phyloP scores from a whole-genome alignment of 192 early-diverging fungal genomes.

The Chytriomyces hyalinus region DNA sequence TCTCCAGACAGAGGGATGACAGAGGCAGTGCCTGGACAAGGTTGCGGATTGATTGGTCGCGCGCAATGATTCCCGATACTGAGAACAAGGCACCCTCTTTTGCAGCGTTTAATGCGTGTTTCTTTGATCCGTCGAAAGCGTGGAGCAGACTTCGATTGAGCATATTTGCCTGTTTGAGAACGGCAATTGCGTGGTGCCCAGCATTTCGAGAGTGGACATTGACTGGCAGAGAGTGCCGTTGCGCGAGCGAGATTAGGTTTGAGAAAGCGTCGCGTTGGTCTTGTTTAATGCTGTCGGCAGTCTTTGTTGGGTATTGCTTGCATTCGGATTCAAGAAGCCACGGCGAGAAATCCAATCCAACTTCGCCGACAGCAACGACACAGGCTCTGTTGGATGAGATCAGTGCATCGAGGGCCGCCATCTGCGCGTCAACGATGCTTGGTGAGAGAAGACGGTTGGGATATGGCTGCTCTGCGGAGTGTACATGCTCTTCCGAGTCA shows the following conservation, averaged over 20 bases:
- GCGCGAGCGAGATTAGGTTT: conserved; percentile 41
- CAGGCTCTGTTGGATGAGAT: conserved; percentile 17
- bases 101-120: conserved; percentile 44
- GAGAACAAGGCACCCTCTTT: conserved; percentile 40
- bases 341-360: conserved; percentile 57
- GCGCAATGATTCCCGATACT: conserved; percentile 43
- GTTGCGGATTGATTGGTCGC: conserved; percentile 35
- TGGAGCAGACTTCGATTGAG: conserved; percentile 44
- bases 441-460: background rate
- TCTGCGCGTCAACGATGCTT: conserved; percentile 1
- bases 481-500: background rate
- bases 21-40: conserved; percentile 48
- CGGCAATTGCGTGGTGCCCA: conserved; percentile 53
- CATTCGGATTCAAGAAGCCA: conserved; percentile 33
- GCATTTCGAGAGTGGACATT: conserved; percentile 59
- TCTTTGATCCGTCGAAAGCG: conserved; percentile 56
- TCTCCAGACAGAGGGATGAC: conserved; percentile 49
- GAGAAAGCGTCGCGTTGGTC: conserved; percentile 46
- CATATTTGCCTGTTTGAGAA: conserved; percentile 42
- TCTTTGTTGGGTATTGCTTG: no score
- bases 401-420: conserved; percentile 13
- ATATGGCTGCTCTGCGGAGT: background rate
- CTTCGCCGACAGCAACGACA: conserved; percentile 48
- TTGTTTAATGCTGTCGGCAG: conserved; percentile 24
- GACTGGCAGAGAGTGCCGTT: conserved; percentile 38